Evolutionary conservation across 139 green algal genomes (phyloP).

Genomic region (Coelastrella sp.): DNA sequence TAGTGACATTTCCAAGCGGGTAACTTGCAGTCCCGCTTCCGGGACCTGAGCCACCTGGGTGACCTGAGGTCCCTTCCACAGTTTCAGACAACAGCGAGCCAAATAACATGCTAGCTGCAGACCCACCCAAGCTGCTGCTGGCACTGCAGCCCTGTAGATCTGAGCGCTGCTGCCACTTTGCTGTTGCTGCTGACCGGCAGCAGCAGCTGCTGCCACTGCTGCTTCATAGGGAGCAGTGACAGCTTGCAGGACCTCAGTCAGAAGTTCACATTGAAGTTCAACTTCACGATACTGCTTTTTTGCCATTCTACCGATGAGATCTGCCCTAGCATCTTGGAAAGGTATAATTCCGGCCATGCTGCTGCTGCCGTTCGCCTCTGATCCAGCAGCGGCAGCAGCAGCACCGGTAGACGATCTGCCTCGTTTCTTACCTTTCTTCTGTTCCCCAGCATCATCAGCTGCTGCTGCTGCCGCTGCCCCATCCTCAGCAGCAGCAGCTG

Average conservation of each 20-base stretch:
- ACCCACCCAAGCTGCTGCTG: conserved; percentile 21
- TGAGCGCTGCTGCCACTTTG: not conserved
- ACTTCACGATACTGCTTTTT: conserved; percentile 10
- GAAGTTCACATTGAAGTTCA: conserved; percentile 6
- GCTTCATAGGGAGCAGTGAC: not conserved
- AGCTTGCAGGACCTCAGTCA: not conserved
- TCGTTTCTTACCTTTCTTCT: not conserved
- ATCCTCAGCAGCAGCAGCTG: not conserved
- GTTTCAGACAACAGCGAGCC: not conserved
- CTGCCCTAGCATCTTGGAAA: not conserved
- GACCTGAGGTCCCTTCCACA: conserved; percentile 20
- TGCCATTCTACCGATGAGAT: conserved; percentile 4
- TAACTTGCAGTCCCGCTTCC: not conserved
- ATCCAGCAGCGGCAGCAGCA: not conserved
- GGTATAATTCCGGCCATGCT: not conserved
- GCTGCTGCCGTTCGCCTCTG: not conserved
- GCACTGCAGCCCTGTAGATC: not conserved
- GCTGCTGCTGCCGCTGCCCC: conserved; percentile 4
- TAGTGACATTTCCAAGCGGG: conserved; percentile 8
- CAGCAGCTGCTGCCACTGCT: conserved; percentile 13
- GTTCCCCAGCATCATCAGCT: not conserved
- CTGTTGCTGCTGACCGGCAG: not conserved
- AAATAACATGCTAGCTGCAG: conserved; percentile 29
- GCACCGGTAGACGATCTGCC: not conserved
- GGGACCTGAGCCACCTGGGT: not conserved